A percentile compares a stretch with the other conserved stretches of the same genome.
phyloP scores from a whole-genome alignment of 2,329 filamentous ascomycete genomes.

The Xylaria sp. region DNA sequence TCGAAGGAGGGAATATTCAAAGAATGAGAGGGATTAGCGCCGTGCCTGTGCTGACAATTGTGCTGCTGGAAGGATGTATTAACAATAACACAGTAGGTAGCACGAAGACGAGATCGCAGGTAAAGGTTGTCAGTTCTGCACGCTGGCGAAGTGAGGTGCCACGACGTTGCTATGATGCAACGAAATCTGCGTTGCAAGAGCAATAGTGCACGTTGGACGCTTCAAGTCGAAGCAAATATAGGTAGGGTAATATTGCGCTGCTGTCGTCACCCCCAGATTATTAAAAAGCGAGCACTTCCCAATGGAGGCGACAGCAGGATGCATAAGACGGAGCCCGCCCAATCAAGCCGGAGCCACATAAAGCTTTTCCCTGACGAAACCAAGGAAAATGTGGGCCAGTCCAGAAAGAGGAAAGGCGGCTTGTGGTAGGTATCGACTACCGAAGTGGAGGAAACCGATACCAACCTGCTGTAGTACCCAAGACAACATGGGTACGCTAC shows the following conservation, averaged over 20 bases:
- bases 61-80: background rate
- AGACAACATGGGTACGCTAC: background rate
- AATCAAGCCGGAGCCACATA: constrained; percentile 18
- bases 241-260: constrained; percentile 8
- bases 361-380: constrained; percentile 4
- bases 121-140: background rate
- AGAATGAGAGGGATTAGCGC: constrained; percentile 9
- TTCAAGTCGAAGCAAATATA: constrained; percentile 13
- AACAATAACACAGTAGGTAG: constrained; percentile 6
- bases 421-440: constrained; percentile 1
- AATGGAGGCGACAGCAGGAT: constrained; percentile 23
- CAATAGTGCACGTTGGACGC: constrained; percentile 4
- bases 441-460: background rate
- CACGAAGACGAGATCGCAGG: background rate
- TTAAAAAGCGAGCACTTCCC: background rate
- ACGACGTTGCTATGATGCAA: constrained; percentile 25
- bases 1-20: background rate
- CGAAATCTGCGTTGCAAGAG: background rate
- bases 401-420: constrained; percentile 23
- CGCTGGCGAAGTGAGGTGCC: constrained; percentile 26
- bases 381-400: constrained; percentile 4
- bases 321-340: background rate
- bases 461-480: background rate
- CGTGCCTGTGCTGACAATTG: constrained; percentile 18
- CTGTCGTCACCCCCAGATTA: constrained; percentile 18